Conservation (phyloP, 2,329 filamentous ascomycete species). For the Rosellinia necatrix region DNA sequence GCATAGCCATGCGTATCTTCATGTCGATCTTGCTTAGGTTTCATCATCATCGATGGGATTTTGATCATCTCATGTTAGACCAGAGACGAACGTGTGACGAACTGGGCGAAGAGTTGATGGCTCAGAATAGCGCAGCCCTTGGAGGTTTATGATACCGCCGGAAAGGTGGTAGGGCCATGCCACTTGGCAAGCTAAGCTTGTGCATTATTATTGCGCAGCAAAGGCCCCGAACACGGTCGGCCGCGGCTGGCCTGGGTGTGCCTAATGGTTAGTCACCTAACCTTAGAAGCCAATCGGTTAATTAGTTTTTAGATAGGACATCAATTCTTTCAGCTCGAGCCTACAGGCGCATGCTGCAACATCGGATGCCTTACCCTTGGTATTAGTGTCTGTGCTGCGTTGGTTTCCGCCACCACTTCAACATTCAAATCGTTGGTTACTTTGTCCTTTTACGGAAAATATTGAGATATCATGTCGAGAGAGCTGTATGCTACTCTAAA, state of each 20-base stretch:
- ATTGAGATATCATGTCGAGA: neutral
- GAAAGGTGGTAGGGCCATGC: neutral
- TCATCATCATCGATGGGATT: conserved; percentile 30
- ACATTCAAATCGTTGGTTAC: neutral
- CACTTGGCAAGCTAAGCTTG: no score
- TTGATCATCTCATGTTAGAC: conserved; percentile 15
- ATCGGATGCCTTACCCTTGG: neutral
- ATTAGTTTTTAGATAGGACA: neutral
- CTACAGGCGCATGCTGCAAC: neutral
- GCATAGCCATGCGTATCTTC: no score
- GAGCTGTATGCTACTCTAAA: neutral
- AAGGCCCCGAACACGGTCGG: neutral
- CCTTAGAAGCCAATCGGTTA: neutral
- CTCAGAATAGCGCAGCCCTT: neutral
- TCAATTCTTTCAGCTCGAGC: neutral
- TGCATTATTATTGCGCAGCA: neutral
- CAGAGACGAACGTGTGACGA: neutral
- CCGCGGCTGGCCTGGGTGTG: neutral
- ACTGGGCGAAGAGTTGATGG: neutral
- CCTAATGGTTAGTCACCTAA: neutral
- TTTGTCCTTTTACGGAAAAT: neutral
- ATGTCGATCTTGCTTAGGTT: neutral
- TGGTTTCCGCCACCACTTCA: neutral
- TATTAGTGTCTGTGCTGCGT: neutral
- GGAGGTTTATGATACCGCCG: neutral